phyloP scores from a whole-genome alignment of 345 rosid species.

The Boechera retrofracta region DNA sequence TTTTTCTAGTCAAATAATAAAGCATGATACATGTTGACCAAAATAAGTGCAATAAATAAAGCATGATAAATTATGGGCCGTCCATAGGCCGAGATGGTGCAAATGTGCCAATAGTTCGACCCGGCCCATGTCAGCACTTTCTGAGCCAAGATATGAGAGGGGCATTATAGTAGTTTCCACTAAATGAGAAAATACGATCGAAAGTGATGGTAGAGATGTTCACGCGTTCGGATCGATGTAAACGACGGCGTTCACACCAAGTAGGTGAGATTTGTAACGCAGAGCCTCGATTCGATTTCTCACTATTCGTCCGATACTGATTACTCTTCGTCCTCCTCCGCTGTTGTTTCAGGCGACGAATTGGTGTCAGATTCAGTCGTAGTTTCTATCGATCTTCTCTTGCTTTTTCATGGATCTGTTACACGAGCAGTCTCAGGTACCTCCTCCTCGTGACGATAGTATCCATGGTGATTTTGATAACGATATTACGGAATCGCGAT shows the following conservation, averaged over 20 bases:
- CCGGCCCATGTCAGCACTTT: not conserved
- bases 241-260: slow-evolving; percentile 30
- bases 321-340: slow-evolving; percentile 33
- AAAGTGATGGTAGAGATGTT: slow-evolving; percentile 33
- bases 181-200: not conserved
- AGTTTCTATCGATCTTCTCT: slow-evolving; percentile 47
- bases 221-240: slow-evolving; percentile 29
- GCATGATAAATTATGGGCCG: not conserved
- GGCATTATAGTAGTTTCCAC: not conserved
- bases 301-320: slow-evolving; percentile 43
- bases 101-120: not conserved
- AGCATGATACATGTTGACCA: slow-evolving; percentile 29
- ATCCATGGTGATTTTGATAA: slow-evolving; percentile 24
- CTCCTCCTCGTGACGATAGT: slow-evolving; percentile 22
- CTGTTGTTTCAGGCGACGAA: slow-evolving; percentile 29
- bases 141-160: not conserved
- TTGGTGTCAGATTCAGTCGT: slow-evolving; percentile 46
- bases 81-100: not conserved
- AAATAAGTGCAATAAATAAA: not conserved
- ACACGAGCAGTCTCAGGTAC: slow-evolving; percentile 76
- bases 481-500: slow-evolving; percentile 27
- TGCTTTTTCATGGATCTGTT: slow-evolving; percentile 80
- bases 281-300: slow-evolving; percentile 41
- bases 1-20: slow-evolving; percentile 30
- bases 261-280: not conserved